A percentile compares a stretch with the other conserved stretches of the same genome.
These are phyloP conservation scores for Acorus gramineus DNA, from an alignment of 106 monocot genomes.

Conservation along the genomic window DNA sequence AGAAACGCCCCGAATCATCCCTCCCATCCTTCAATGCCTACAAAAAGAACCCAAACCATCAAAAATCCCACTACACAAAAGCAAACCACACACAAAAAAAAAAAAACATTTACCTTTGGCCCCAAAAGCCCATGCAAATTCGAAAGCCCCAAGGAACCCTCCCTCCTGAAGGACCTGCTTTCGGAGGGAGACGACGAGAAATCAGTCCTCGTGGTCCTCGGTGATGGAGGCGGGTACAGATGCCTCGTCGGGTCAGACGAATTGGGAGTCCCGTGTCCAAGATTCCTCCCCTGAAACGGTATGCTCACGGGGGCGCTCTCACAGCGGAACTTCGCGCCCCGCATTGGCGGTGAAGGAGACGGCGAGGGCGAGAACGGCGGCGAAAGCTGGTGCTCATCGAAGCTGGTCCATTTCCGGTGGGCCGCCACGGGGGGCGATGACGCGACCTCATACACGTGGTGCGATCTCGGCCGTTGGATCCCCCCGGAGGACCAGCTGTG, in stretches of 20 bases:
- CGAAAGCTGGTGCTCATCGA: constrained; percentile 42
- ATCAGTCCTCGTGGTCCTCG: constrained; percentile 35
- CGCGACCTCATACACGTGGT: no score
- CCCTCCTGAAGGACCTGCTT: constrained; percentile 41
- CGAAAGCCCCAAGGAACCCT: constrained; percentile 40
- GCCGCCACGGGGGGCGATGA: neutral
- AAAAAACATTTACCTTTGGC: constrained; percentile 48
- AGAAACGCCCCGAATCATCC: constrained; percentile 87
- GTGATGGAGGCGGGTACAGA: constrained; percentile 67
- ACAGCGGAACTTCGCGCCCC: constrained; percentile 28
- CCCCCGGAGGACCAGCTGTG: constrained; percentile 63
- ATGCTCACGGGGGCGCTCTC: constrained; percentile 79
- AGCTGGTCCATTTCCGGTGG: constrained; percentile 24
- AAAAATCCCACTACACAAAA: neutral
- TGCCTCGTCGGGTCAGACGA: constrained; percentile 50
- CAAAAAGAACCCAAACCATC: neutral
- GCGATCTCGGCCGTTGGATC: neutral
- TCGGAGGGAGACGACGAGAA: constrained; percentile 38
- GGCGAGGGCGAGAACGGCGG: constrained; percentile 66
- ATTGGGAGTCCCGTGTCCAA: constrained; percentile 26
- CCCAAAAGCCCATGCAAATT: constrained; percentile 25
- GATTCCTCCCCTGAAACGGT: constrained; percentile 36
- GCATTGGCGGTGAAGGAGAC: constrained; percentile 66
- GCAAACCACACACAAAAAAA: neutral
- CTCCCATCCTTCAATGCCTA: constrained; percentile 59